Percentiles rank a stretch among this genome's conserved stretches.
Conservation (phyloP, 2,329 filamentous ascomycete species). For the Pseudodiploospora longispora region DNA sequence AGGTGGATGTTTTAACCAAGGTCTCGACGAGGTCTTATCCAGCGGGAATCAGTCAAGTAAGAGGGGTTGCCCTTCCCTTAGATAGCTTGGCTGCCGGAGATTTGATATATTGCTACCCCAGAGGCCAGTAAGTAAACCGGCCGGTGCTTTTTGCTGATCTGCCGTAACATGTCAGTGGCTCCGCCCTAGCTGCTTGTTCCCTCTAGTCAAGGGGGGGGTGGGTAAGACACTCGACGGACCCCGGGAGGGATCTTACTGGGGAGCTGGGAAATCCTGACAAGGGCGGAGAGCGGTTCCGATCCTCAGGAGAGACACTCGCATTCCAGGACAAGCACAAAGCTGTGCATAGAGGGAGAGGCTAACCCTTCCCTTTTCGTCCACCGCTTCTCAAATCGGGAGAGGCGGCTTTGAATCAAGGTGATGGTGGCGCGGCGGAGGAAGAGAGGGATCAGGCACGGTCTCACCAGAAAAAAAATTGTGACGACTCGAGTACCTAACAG, state of each 20-base stretch:
- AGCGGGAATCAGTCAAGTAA: constrained; percentile 20
- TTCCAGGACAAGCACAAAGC: constrained; percentile 26
- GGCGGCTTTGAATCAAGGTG: background rate
- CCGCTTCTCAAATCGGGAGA: constrained; percentile 12
- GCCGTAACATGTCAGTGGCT: constrained; percentile 22
- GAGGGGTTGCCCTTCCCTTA: constrained; percentile 20
- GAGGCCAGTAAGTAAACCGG: constrained; percentile 22
- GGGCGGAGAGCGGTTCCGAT: constrained; percentile 26
- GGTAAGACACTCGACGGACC: constrained; percentile 27
- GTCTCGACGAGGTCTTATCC: constrained; percentile 31
- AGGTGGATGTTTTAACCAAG: constrained; percentile 25
- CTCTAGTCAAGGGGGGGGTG: constrained; percentile 19
- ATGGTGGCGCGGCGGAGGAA: background rate
- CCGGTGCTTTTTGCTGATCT: constrained; percentile 23
- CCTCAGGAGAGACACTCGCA: constrained; percentile 29
- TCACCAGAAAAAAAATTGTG: background rate
- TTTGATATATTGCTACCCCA: constrained; percentile 27
- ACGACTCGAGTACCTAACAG: background rate
- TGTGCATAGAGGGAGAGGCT: constrained; percentile 9
- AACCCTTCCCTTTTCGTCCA: constrained; percentile 16
- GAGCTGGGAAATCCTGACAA: constrained; percentile 22
- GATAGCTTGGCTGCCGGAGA: constrained; percentile 27
- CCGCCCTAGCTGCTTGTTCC: constrained; percentile 25
- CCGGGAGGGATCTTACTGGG: constrained; percentile 24
- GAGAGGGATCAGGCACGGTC: background rate